phyloP scores from a whole-genome alignment of 2,329 filamentous ascomycete genomes.

The Penicillium sclerotigenum region DNA sequence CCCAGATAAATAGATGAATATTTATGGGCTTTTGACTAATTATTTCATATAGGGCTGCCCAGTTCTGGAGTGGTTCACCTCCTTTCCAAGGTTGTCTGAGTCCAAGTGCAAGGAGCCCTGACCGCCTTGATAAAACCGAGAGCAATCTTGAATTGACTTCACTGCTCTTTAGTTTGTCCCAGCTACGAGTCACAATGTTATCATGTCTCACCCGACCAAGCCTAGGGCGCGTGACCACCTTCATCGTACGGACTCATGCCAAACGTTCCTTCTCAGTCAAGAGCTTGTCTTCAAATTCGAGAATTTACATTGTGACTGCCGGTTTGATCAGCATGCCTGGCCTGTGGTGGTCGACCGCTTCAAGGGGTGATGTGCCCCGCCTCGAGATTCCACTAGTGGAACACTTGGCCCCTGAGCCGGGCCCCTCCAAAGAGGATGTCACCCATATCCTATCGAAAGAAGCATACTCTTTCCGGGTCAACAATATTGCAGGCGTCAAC shows the following conservation, averaged over 20 bases:
- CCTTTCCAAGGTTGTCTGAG: background rate
- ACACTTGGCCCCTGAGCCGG: constrained; percentile 8
- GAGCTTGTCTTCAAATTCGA: constrained; percentile 5
- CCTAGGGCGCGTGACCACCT: constrained; percentile 3
- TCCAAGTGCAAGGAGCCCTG: background rate
- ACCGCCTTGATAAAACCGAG: background rate
- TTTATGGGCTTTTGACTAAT: too few species aligned
- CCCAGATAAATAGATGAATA: too few species aligned
- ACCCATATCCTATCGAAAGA: constrained; percentile 22
- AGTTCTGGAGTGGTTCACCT: background rate
- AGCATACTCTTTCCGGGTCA: constrained; percentile 23
- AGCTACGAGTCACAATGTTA: background rate
- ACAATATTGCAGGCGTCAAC: constrained; percentile 17
- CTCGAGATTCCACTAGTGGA: constrained; percentile 13
- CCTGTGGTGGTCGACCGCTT: constrained; percentile 19
- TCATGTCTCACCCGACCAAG: constrained; percentile 1
- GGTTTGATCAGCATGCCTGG: constrained; percentile 14
- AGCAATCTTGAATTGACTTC: background rate
- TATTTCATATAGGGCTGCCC: background rate
- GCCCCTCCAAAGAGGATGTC: constrained; percentile 20
- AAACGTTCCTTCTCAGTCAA: constrained; percentile 13
- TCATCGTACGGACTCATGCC: constrained; percentile 1
- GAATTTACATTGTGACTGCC: constrained; percentile 11
- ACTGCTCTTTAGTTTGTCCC: background rate
- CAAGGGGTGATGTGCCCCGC: constrained; percentile 17